Conservation (phyloP, 148 eudicot species). For the Vaccinium corymbosum region DNA sequence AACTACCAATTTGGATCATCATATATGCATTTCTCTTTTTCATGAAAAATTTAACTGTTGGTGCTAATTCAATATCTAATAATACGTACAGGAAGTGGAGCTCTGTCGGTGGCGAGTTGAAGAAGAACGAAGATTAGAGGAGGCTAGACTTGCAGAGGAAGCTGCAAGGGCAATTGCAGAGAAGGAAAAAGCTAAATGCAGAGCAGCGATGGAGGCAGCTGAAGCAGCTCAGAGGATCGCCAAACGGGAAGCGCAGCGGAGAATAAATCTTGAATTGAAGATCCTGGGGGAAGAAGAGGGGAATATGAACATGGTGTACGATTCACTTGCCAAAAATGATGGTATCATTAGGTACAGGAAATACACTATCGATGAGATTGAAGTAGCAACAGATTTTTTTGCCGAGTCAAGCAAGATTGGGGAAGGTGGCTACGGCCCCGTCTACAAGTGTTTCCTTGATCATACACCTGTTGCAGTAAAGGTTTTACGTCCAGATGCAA, state of each 20-base stretch:
- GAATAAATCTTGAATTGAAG: constrained; percentile 18
- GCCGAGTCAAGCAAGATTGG: constrained; percentile 43
- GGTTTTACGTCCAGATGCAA: constrained; percentile 57
- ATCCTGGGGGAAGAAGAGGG: constrained; percentile 4
- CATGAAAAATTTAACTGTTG: not conserved
- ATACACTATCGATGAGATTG: constrained; percentile 52
- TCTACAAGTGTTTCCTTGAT: constrained; percentile 51
- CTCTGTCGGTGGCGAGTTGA: constrained; percentile 47
- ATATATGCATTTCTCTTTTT: not conserved
- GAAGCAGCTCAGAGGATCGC: constrained; percentile 33
- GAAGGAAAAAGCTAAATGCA: constrained; percentile 30
- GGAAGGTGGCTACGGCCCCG: constrained; percentile 67
- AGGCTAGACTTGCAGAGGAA: constrained; percentile 34
- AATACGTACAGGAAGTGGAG: constrained; percentile 47
- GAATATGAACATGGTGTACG: constrained; percentile 14
- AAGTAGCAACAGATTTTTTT: constrained; percentile 44
- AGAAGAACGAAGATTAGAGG: constrained; percentile 39
- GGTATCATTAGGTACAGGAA: constrained; percentile 34
- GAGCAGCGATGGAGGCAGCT: constrained; percentile 18
- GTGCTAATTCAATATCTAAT: not conserved
- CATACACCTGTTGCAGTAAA: constrained; percentile 60
- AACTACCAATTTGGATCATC: not conserved
- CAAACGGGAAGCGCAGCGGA: constrained; percentile 23
- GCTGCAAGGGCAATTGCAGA: constrained; percentile 33
- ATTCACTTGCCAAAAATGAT: constrained; percentile 24